phyloP scores from a whole-genome alignment of 2,329 filamentous ascomycete species.

The Nemania sp. region DNA sequence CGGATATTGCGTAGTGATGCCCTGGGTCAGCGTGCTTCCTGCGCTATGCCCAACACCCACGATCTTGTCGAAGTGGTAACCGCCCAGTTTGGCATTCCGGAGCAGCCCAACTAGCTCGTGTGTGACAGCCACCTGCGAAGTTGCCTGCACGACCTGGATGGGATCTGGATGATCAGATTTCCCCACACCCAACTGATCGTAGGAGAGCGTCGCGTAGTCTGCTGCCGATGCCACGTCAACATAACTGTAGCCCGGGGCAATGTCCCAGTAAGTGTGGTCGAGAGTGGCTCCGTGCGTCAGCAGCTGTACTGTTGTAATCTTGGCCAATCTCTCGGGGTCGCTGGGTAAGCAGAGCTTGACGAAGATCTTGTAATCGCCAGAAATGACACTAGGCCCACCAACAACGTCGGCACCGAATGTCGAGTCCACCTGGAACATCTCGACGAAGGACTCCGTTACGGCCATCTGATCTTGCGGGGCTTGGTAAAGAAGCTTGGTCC shows the following conservation, averaged over 20 bases:
- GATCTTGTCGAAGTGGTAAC: slow-evolving; percentile 39
- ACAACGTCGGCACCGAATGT: slow-evolving; percentile 22
- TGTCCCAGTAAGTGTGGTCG: slow-evolving; percentile 45
- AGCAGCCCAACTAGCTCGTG: slow-evolving; percentile 40
- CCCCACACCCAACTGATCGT: slow-evolving; percentile 47
- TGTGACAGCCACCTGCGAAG: slow-evolving; percentile 42
- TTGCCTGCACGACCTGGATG: slow-evolving; percentile 42
- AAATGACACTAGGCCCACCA: slow-evolving; percentile 25
- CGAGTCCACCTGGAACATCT: slow-evolving; percentile 28
- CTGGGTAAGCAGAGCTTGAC: slow-evolving; percentile 30
- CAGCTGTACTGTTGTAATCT: slow-evolving; percentile 41
- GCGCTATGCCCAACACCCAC: slow-evolving; percentile 46
- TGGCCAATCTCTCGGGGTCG: slow-evolving; percentile 6
- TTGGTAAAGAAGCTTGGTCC: slow-evolving; percentile 26
- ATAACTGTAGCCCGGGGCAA: slow-evolving; percentile 44
- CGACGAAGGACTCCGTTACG: slow-evolving; percentile 27
- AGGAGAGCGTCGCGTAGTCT: slow-evolving; percentile 46
- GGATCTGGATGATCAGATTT: slow-evolving; percentile 44
- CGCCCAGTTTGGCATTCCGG: slow-evolving; percentile 23
- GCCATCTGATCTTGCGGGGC: slow-evolving; percentile 27
- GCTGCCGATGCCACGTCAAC: slow-evolving; percentile 44
- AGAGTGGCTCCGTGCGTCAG: slow-evolving; percentile 46
- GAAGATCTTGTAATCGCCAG: slow-evolving; percentile 29
- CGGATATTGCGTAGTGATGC: slow-evolving; percentile 39
- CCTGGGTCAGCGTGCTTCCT: slow-evolving; percentile 42